Evolutionary conservation across 176 grass and related monocot genomes (phyloP).

Genomic region (Hsuehochloa calcarea): DNA sequence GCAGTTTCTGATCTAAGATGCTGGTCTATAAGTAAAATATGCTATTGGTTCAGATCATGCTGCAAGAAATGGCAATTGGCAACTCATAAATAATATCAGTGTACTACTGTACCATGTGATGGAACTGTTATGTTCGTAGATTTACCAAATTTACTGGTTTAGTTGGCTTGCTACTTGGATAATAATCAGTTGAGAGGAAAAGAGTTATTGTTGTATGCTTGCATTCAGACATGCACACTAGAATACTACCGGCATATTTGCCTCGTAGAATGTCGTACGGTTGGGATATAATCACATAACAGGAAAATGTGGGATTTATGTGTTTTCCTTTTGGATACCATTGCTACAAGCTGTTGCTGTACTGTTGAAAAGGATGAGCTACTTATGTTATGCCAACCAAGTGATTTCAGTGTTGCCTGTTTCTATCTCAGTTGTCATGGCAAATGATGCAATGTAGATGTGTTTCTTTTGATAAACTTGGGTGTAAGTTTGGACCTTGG

Average conservation of each 20-base stretch:
- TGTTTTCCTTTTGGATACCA: neutral
- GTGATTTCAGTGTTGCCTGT: neutral
- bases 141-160: neutral
- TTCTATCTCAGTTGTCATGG: neutral
- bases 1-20: conserved; percentile 15
- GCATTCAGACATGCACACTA: neutral
- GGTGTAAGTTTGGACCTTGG: neutral
- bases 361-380: conserved; percentile 13
- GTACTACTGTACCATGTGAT: conserved; percentile 11
- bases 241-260: neutral
- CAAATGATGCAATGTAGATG: neutral
- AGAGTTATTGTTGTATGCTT: neutral
- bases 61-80: neutral
- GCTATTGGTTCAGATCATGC: conserved; percentile 25
- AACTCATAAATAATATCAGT: neutral
- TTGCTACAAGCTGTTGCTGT: neutral
- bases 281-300: neutral
- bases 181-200: neutral
- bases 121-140: conserved; percentile 19
- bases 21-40: neutral
- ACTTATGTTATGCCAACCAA: neutral
- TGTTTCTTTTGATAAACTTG: neutral
- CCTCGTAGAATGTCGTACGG: neutral
- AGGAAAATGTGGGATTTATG: neutral
- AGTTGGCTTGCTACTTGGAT: conserved; percentile 18